Conservation (phyloP, 495 filamentous ascomycete species). For the Talaromyces borbonicus region DNA sequence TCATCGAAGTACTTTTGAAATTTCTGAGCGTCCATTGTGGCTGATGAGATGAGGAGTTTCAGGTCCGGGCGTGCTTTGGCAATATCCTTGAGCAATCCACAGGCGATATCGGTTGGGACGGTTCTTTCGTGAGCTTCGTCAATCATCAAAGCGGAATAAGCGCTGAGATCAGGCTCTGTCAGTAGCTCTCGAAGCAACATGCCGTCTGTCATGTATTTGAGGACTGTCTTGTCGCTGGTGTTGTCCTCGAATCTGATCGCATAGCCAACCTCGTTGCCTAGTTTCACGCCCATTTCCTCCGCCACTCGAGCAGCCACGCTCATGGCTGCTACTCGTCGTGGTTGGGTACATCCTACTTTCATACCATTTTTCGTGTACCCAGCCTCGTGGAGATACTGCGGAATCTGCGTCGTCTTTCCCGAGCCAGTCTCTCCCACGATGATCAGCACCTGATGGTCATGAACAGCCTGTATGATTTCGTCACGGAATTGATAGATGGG, state of each 20-base stretch:
- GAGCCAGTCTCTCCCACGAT: slow-evolving; percentile 84
- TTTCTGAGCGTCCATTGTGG: slow-evolving; percentile 91
- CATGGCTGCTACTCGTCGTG: slow-evolving; percentile 94
- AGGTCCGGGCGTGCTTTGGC: slow-evolving; percentile 77
- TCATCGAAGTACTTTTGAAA: slow-evolving; percentile 91
- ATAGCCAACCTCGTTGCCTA: slow-evolving; percentile 92
- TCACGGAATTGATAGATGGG: slow-evolving; percentile 83
- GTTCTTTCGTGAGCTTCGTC: slow-evolving; percentile 97
- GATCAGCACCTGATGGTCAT: slow-evolving; percentile 72
- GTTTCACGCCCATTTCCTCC: slow-evolving; percentile 84
- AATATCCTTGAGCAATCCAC: slow-evolving; percentile 88
- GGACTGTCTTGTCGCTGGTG: slow-evolving; percentile 82
- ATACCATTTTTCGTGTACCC: slow-evolving; percentile 73
- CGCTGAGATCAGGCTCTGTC: slow-evolving; percentile 74
- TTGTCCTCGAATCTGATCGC: slow-evolving; percentile 92
- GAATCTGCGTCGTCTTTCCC: slow-evolving; percentile 84
- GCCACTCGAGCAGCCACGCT: slow-evolving; percentile 89
- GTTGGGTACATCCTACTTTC: slow-evolving; percentile 55
- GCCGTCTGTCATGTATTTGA: slow-evolving; percentile 98
- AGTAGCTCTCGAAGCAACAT: slow-evolving; percentile 91
- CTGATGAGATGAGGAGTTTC: slow-evolving; percentile 87
- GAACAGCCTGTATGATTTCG: slow-evolving; percentile 63
- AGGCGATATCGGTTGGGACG: slow-evolving; percentile 81
- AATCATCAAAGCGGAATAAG: slow-evolving; percentile 90
- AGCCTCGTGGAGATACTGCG: slow-evolving; percentile 77